Percentiles rank a stretch among this genome's conserved stretches.
Evolutionary conservation across 371 early-diverging fungal genomes (phyloP).

Genomic region (Saksenaea oblongispora): DNA sequence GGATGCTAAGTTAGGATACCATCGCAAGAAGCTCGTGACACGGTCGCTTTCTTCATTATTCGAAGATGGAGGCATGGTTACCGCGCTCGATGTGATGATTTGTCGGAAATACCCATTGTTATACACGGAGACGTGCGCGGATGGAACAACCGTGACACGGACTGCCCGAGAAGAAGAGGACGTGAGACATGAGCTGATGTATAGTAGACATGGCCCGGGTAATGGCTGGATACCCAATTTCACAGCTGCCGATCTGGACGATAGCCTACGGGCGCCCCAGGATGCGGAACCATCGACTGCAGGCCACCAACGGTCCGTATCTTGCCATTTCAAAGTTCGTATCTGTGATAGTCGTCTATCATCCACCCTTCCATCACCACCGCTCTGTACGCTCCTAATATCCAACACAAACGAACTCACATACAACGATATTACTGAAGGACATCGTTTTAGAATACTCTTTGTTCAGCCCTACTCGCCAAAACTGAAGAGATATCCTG

Average conservation of each 20-base stretch:
- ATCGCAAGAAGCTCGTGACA: constrained; percentile 37
- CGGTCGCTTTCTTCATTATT: constrained; percentile 41
- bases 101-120: constrained; percentile 64
- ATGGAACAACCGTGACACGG: constrained; percentile 49
- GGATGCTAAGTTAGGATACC: constrained; percentile 73
- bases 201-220: constrained; percentile 6
- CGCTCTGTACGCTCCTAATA: constrained; percentile 21
- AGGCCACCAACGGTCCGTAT: constrained; percentile 41
- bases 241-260: constrained; percentile 23
- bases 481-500: constrained; percentile 33
- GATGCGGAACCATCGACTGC: constrained; percentile 18
- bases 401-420: constrained; percentile 33
- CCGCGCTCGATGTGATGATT: constrained; percentile 69
- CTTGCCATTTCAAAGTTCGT: constrained; percentile 44
- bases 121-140: constrained; percentile 55
- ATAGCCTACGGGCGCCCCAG: constrained; percentile 6
- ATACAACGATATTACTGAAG: constrained; percentile 34
- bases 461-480: constrained; percentile 45
- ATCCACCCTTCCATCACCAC: background rate
- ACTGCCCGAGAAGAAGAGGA: constrained; percentile 64
- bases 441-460: constrained; percentile 23
- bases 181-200: constrained; percentile 20
- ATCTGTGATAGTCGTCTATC: constrained; percentile 50
- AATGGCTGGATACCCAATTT: constrained; percentile 17
- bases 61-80: constrained; percentile 71